A percentile compares a stretch with the other conserved stretches of the same genome.
phyloP scores from a whole-genome alignment of 2,329 filamentous ascomycete genomes.

The Phialophora tarda region DNA sequence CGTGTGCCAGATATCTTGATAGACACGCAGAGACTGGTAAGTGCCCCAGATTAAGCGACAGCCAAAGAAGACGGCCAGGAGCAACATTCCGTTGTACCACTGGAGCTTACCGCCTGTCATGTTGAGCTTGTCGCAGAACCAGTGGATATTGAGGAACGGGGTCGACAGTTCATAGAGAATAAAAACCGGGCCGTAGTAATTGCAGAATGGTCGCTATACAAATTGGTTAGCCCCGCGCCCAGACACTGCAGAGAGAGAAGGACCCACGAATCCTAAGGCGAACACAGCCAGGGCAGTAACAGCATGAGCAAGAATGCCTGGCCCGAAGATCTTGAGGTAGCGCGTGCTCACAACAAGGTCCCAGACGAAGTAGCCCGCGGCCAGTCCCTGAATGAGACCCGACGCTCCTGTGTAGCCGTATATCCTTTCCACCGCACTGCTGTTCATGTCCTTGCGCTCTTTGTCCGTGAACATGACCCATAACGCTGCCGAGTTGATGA shows the following conservation, averaged over 20 bases:
- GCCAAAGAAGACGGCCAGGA: conserved; percentile 65
- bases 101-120: conserved; percentile 67
- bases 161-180: conserved; percentile 71
- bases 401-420: conserved; percentile 66
- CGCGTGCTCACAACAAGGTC: conserved; percentile 63
- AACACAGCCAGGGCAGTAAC: conserved; percentile 66
- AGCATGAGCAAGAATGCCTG: conserved; percentile 67
- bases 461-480: conserved; percentile 64
- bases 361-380: conserved; percentile 69
- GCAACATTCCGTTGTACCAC: conserved; percentile 67
- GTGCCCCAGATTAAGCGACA: conserved; percentile 69
- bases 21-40: conserved; percentile 63
- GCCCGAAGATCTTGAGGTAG: conserved; percentile 64
- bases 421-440: conserved; percentile 55
- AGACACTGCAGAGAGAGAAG: background rate
- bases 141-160: conserved; percentile 71
- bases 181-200: conserved; percentile 69
- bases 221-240: conserved; percentile 15
- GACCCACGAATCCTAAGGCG: conserved; percentile 66
- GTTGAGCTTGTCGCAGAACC: conserved; percentile 72
- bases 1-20: conserved; percentile 63
- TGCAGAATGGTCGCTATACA: conserved; percentile 65
- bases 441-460: conserved; percentile 60
- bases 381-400: conserved; percentile 65
- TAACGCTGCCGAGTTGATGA: conserved; percentile 62